Evolutionary conservation across 1,284 basidiomycete genomes (phyloP), one percentile per base, ranked within the genome.

Genomic region (Microstroma glucosiphilum): DNA sequence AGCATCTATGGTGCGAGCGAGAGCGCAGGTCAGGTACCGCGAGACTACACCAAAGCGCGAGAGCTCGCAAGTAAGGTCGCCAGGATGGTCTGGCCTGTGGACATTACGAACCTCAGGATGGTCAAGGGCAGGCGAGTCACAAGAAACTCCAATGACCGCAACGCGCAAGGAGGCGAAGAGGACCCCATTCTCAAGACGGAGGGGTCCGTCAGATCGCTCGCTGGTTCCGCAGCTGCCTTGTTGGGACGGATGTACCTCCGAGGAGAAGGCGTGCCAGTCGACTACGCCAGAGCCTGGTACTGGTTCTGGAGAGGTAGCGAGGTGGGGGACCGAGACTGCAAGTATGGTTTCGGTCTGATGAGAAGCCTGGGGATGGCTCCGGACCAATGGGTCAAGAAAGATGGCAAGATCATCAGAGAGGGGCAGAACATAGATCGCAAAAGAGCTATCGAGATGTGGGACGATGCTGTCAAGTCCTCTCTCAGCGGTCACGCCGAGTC

Each of bases 161-260:
- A 21, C 13, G 51, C 8, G 15, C 19, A 54, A 8, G 51, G 21
- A 6, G 51, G 13, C 55, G 67, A 65, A 25, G 66, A 74, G 37
- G 72, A 75, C 40, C 60, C 71, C 26, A 61, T 61, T 53, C 59
- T 72, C 46, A 62, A 65, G 58, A 67, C 68, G 25, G 70, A 75
- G 6, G 69, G 72, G 46, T 51, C 26, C 12, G 6, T 65, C 57
- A 43, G 62, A 0, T 43, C 53, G 1, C 63, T 67, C 0, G 74
- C 74, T 0, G 70, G 68, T 17, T 54, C 58, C 9, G 77, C 77
- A 1, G 77, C 76, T 2, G 67, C 66, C 30, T 63, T 75, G 57
- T 79, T 98, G 1, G 96, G 94, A 0, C 84, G 90, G 62, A 96
- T 98, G 92, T 90, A 89, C 70, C 81, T 99, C 46, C 84, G 96